Percentiles rank a stretch among this genome's conserved stretches.
Conservation (phyloP, 805 yeast species). For the Teunomyces barrocoloradensis region DNA sequence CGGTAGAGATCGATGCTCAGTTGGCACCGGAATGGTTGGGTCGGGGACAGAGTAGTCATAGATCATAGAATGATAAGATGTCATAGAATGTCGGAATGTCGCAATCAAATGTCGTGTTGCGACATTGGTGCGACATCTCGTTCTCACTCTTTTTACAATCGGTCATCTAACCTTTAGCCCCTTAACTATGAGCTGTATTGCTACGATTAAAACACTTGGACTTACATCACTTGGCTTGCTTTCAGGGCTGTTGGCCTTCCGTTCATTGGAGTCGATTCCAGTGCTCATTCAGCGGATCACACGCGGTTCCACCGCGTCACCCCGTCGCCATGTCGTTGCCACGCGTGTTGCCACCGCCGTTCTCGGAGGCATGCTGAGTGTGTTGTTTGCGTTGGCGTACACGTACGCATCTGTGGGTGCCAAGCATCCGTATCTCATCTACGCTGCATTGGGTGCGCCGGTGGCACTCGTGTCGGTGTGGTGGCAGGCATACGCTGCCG, state of each 20-base stretch:
- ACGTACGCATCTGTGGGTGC: conserved; percentile 51
- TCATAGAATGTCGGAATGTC: background rate
- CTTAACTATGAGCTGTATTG: conserved; percentile 30
- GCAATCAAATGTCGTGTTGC: background rate
- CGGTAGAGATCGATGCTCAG: conserved; percentile 32
- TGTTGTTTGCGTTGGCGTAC: conserved; percentile 55
- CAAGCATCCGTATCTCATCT: conserved; percentile 72
- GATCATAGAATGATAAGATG: background rate
- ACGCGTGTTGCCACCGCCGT: conserved; percentile 22
- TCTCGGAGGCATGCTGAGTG: conserved; percentile 49
- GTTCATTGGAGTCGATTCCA: conserved; percentile 33
- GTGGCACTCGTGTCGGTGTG: conserved; percentile 28
- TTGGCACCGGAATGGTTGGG: conserved; percentile 29
- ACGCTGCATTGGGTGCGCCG: conserved; percentile 58
- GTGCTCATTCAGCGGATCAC: conserved; percentile 27
- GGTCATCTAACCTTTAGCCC: background rate
- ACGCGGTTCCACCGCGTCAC: conserved; percentile 8
- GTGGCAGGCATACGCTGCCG: conserved; percentile 15
- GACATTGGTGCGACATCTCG: too few relatives aligned
- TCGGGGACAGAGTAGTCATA: background rate
- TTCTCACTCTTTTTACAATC: background rate
- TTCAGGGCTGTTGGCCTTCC: conserved; percentile 49
- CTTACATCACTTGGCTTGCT: conserved; percentile 66
- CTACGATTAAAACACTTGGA: conserved; percentile 58
- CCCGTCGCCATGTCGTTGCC: conserved; percentile 19